Base-by-base conservation (phyloP, 2,329 filamentous ascomycete species). In the Ramichloridium luteum region DNA sequence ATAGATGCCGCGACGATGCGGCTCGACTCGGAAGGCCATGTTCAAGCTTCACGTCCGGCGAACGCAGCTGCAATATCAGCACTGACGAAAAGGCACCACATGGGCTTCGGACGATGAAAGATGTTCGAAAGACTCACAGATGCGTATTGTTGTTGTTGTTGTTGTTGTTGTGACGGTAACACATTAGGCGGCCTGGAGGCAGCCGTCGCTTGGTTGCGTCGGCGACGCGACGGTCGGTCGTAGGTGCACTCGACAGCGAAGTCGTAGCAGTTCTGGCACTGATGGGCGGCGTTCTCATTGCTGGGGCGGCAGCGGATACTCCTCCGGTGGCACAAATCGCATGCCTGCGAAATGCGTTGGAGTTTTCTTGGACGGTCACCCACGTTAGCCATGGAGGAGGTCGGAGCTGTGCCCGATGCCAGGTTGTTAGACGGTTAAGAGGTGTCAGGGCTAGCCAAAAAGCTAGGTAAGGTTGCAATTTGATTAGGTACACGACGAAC, bases 191-290 rank as follows among this genome's bases (percentile, higher is more conserved):
- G 43, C 12, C 33, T 30, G 9, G 35, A 25, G 11, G 42, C 40
- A 12, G 38, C 31, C 2, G 35, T 31, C 6, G 40, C 43, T 8
- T 36, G 44, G 17, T 50, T 47, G 9, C 48, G 39, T 11, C 46
- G 37, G 8, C 60, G 55, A 32, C 61, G 59, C 9, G 55, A 55
- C 5, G 62, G 61, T 16, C 63, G 55, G 28, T 62, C 51, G 44
- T 61, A 67, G 10, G 61, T 67, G 45, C 65, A 70, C n/a, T 53
- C 45, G 28, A 65, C 57, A 29, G 55, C 59, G 43, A 67, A 70
- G 38, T 68, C 62, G 15, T 53, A 50, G 47, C 65, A 68, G 31
- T 65, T 69, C 47, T 67, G 61, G 45, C 66, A 68, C 32, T 57
- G 50, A 17, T 48, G 31, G 11, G 46, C 38, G 14, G 47, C 36